Percentiles rank a stretch among this genome's conserved stretches.
Conservation (phyloP, 2,329 filamentous ascomycete genomes). For the Sphaerulina populicola region DNA sequence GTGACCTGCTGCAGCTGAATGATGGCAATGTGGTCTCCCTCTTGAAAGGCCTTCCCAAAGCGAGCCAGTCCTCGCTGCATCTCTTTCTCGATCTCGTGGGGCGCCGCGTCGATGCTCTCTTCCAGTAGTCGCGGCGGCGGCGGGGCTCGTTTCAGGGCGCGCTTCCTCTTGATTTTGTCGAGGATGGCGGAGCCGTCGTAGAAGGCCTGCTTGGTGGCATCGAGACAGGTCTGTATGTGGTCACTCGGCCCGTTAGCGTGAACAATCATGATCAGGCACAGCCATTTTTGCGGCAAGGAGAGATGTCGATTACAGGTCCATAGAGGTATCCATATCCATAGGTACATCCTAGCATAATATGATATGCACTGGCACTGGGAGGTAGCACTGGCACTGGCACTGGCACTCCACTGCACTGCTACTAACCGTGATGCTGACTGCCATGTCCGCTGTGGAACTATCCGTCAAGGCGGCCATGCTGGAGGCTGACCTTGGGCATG, state of each 20-base stretch:
- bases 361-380: no score
- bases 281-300: no score
- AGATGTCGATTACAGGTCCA: no score
- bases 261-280: no score
- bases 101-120: slow-evolving; percentile 28
- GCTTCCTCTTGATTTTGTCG: slow-evolving; percentile 29
- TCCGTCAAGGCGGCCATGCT: slow-evolving; percentile 13
- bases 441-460: not conserved
- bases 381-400: no score
- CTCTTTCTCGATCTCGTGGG: slow-evolving; percentile 30
- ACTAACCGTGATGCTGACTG: slow-evolving; percentile 18
- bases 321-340: no score
- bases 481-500: not conserved
- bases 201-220: slow-evolving; percentile 24
- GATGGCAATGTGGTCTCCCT: slow-evolving; percentile 29
- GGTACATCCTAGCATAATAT: no score
- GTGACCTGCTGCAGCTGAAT: slow-evolving; percentile 29
- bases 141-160: slow-evolving; percentile 26
- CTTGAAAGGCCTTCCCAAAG: slow-evolving; percentile 28
- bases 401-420: not conserved
- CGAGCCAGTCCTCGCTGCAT: slow-evolving; percentile 26
- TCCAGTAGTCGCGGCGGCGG: slow-evolving; percentile 28
- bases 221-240: slow-evolving; percentile 23
- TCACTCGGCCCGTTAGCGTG: no score
- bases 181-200: slow-evolving; percentile 28